Evolutionary conservation across 192 early-diverging fungal species (phyloP).

Genomic region (Podila epigama): DNA sequence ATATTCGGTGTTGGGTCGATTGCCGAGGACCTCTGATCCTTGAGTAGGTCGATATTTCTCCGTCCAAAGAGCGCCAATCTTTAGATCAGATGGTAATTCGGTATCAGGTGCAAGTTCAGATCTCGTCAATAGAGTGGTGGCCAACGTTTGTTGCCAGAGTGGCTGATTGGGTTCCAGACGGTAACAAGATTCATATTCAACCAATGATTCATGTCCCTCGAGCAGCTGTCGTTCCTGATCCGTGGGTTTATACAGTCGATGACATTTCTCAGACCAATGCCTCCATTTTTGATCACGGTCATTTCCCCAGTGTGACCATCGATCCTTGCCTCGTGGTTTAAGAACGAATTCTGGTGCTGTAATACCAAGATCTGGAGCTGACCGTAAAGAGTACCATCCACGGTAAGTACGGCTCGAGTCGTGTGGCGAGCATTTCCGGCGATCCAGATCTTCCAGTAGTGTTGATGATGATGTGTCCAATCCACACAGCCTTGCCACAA

Average conservation of each 20-base stretch:
- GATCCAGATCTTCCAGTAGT: not conserved
- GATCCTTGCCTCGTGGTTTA: slow-evolving; percentile 16
- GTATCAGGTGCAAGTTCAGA: not conserved
- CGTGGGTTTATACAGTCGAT: slow-evolving; percentile 7
- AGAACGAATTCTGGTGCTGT: slow-evolving; percentile 11
- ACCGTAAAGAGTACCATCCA: slow-evolving; percentile 26
- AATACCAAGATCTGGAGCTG: slow-evolving; percentile 26
- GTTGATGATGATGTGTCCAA: not conserved
- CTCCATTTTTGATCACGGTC: slow-evolving; percentile 20
- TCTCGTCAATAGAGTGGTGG: slow-evolving; percentile 8
- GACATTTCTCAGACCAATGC: slow-evolving; percentile 16
- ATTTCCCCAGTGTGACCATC: slow-evolving; percentile 28
- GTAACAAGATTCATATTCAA: slow-evolving; percentile 37
- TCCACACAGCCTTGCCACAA: slow-evolving; percentile 19
- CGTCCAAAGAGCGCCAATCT: slow-evolving; percentile 32
- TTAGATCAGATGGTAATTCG: slow-evolving; percentile 16
- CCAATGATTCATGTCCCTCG: not conserved
- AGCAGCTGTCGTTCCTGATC: slow-evolving; percentile 14
- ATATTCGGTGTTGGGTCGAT: slow-evolving; percentile 33
- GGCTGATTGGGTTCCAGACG: slow-evolving; percentile 16
- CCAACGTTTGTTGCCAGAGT: slow-evolving; percentile 37
- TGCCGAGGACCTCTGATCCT: slow-evolving; percentile 31
- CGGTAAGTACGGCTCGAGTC: not conserved
- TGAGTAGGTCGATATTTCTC: slow-evolving; percentile 38
- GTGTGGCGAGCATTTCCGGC: not conserved